phyloP scores from a whole-genome alignment of 192 early-diverging fungal species.

The Kickxella alabastrina region DNA sequence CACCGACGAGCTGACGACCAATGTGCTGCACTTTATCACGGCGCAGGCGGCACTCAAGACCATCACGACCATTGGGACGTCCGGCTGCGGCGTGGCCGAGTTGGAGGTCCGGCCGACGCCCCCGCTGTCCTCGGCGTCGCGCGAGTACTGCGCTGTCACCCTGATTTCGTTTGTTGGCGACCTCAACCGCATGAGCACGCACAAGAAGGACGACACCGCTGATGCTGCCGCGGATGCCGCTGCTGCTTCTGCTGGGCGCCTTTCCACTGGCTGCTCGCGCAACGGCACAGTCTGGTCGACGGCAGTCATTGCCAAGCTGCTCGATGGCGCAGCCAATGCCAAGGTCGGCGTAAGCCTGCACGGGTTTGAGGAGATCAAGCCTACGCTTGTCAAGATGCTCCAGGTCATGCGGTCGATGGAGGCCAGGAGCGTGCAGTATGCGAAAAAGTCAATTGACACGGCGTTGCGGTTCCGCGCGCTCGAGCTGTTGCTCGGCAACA shows the following conservation, averaged over 20 bases:
- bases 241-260: not conserved
- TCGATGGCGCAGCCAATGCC: constrained; percentile 12
- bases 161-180: constrained; percentile 70
- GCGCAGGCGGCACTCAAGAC: constrained; percentile 72
- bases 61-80: constrained; percentile 35
- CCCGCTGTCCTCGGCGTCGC: constrained; percentile 54
- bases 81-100: constrained; percentile 46
- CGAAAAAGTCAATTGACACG: not conserved
- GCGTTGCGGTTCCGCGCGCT: constrained; percentile 31
- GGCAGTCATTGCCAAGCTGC: constrained; percentile 10
- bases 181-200: constrained; percentile 34
- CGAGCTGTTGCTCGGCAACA: constrained; percentile 34
- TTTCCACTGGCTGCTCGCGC: constrained; percentile 15
- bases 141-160: constrained; percentile 58
- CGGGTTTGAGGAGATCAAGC: constrained; percentile 7
- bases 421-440: not conserved
- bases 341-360: constrained; percentile 10
- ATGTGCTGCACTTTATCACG: constrained; percentile 64
- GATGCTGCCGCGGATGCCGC: constrained; percentile 3
- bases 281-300: constrained; percentile 21
- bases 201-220: not conserved
- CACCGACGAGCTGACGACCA: constrained; percentile 66
- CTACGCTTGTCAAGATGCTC: constrained; percentile 7
- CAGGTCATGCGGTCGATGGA: constrained; percentile 16
- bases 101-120: constrained; percentile 48